Percentiles rank a stretch among this genome's conserved stretches.
Conservation (phyloP, 352 stramenopile species). For the Phytophthora tentaculata region DNA sequence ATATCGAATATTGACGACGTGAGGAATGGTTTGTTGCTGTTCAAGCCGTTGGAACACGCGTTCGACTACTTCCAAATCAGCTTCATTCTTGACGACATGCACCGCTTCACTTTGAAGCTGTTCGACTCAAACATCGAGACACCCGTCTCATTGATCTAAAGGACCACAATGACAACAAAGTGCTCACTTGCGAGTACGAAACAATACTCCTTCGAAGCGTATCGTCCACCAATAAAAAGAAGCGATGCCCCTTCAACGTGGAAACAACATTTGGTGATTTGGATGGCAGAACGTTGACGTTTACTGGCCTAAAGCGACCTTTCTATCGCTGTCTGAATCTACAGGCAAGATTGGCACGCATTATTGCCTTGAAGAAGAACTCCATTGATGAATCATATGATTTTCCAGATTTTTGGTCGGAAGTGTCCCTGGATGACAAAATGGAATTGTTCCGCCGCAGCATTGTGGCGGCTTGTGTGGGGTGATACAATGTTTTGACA, state of each 20-base stretch:
- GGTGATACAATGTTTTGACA: background rate
- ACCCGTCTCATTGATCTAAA: slow-evolving; percentile 16
- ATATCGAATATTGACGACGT: slow-evolving; percentile 38
- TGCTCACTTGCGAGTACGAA: slow-evolving; percentile 1
- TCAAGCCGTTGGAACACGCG: slow-evolving; percentile 29
- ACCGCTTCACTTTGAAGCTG: background rate
- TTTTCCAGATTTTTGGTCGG: slow-evolving; percentile 33
- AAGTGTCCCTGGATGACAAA: slow-evolving; percentile 20
- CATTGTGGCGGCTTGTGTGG: background rate
- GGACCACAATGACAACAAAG: slow-evolving; percentile 7
- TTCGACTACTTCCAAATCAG: slow-evolving; percentile 23
- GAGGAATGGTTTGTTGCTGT: slow-evolving; percentile 33
- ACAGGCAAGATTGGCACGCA: slow-evolving; percentile 9
- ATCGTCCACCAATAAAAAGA: slow-evolving; percentile 13
- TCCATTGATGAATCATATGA: background rate
- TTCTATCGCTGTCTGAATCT: slow-evolving; percentile 18
- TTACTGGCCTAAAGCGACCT: slow-evolving; percentile 14
- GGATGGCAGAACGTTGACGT: slow-evolving; percentile 13
- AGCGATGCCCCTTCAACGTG: slow-evolving; percentile 14
- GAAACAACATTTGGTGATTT: slow-evolving; percentile 24
- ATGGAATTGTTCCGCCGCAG: background rate
- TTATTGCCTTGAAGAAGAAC: slow-evolving; percentile 28
- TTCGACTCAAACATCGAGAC: slow-evolving; percentile 1
- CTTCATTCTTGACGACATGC: slow-evolving; percentile 1
- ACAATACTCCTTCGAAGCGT: slow-evolving; percentile 9